These are phyloP conservation scores for Aspergillus sp. DNA, from an alignment of 2,329 filamentous ascomycete genomes.

Conservation along the genomic window DNA sequence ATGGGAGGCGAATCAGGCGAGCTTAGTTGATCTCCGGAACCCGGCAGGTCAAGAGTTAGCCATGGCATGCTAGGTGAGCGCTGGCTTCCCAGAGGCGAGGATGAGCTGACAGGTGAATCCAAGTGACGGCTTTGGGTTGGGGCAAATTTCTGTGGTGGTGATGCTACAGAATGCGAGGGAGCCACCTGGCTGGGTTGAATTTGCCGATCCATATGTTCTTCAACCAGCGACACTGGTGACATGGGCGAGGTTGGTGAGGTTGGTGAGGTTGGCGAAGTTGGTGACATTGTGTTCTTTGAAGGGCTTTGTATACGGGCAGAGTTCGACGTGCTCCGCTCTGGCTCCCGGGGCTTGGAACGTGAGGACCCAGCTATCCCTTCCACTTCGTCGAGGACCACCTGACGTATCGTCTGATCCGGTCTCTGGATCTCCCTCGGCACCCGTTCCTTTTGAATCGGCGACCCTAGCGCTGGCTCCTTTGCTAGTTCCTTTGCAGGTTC, in stretches of 20 bases:
- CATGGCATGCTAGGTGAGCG: conserved; percentile 55
- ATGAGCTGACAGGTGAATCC: conserved; percentile 69
- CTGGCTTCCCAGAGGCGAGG: conserved; percentile 56
- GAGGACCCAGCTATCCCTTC: conserved; percentile 23
- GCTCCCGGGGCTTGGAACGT: conserved; percentile 20
- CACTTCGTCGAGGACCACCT: conserved; percentile 33
- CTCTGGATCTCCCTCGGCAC: conserved; percentile 21
- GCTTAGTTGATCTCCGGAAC: conserved; percentile 62
- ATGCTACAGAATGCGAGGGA: conserved; percentile 23
- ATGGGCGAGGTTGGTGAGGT: conserved; percentile 2
- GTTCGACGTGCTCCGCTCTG: conserved; percentile 20
- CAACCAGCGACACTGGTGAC: conserved; percentile 4
- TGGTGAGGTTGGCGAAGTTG: neutral
- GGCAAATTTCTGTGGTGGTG: conserved; percentile 30
- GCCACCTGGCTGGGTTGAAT: conserved; percentile 6
- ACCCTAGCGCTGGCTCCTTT: conserved; percentile 25
- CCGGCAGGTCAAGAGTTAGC: conserved; percentile 69
- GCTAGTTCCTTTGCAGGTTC: conserved; percentile 38
- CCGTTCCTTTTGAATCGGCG: conserved; percentile 23
- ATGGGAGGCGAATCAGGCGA: conserved; percentile 65
- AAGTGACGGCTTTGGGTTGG: conserved; percentile 53
- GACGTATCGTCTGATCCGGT: conserved; percentile 34
- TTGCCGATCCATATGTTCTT: conserved; percentile 15
- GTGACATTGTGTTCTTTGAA: conserved; percentile 21
- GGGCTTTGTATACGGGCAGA: conserved; percentile 22